A percentile compares a stretch with the other conserved stretches of the same genome.
These are phyloP conservation scores for Sherardia arvensis DNA, from an alignment of 257 asterid species.

Conservation along the genomic window DNA sequence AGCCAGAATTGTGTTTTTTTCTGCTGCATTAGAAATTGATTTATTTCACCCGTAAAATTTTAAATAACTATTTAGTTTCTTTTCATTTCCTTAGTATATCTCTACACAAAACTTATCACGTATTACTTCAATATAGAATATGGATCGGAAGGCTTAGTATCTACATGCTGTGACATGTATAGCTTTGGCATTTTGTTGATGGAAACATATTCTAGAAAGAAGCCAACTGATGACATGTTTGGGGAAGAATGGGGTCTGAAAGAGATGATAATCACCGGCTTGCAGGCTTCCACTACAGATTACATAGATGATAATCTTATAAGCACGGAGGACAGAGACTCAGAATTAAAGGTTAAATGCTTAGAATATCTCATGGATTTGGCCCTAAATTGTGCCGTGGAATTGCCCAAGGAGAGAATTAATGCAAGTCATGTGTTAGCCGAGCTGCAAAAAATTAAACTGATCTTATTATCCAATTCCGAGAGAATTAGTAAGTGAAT, in stretches of 20 bases:
- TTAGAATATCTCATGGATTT: background rate
- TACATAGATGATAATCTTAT: background rate
- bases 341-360: background rate
- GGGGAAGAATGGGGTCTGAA: background rate
- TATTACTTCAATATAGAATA: conserved; percentile 2
- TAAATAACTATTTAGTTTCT: no score
- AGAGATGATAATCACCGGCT: background rate
- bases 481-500: background rate
- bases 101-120: no score
- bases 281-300: background rate
- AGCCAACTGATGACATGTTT: conserved; percentile 10
- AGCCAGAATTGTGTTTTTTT: no score
- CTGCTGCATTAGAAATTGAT: no score
- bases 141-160: conserved; percentile 2
- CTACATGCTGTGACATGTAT: conserved; percentile 6
- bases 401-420: background rate
- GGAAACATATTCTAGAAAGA: conserved; percentile 13
- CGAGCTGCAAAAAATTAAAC: background rate
- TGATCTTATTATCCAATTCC: background rate
- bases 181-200: conserved; percentile 9
- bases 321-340: background rate
- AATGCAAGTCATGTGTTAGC: background rate
- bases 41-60: no score
- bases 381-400: background rate
- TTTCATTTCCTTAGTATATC: no score